A percentile compares a stretch with the other conserved stretches of the same genome.
phyloP scores from a whole-genome alignment of 345 rosid genomes.

The Eucalyptus lansdowneana region DNA sequence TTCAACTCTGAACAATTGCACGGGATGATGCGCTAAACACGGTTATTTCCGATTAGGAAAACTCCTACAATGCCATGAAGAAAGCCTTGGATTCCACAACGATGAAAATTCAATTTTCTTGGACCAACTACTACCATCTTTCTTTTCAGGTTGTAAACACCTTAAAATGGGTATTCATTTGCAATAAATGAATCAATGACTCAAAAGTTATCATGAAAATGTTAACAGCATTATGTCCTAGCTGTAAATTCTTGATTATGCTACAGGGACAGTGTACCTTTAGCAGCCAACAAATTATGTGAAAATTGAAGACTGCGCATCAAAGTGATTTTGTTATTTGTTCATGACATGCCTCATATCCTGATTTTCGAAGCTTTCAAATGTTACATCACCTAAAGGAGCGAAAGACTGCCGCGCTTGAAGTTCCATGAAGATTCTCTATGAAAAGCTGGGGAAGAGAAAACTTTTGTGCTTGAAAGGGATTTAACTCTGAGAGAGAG shows the following conservation, averaged over 20 bases:
- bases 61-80: background rate
- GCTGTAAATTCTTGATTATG: background rate
- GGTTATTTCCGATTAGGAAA: background rate
- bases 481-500: background rate
- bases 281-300: background rate
- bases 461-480: background rate
- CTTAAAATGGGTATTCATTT: background rate
- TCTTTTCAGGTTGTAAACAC: background rate
- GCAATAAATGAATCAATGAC: background rate
- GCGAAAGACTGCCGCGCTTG: background rate
- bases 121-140: background rate
- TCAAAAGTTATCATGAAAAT: background rate
- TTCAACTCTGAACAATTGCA: background rate
- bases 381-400: background rate
- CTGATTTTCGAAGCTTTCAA: background rate
- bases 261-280: background rate
- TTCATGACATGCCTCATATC: background rate
- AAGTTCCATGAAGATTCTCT: background rate
- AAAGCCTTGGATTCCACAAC: background rate
- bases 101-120: background rate
- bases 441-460: background rate
- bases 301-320: background rate
- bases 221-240: background rate
- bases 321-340: background rate
- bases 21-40: background rate